Evolutionary conservation across 768 basidiomycete species (phyloP).

Genomic region (Exsudoporus frostii): DNA sequence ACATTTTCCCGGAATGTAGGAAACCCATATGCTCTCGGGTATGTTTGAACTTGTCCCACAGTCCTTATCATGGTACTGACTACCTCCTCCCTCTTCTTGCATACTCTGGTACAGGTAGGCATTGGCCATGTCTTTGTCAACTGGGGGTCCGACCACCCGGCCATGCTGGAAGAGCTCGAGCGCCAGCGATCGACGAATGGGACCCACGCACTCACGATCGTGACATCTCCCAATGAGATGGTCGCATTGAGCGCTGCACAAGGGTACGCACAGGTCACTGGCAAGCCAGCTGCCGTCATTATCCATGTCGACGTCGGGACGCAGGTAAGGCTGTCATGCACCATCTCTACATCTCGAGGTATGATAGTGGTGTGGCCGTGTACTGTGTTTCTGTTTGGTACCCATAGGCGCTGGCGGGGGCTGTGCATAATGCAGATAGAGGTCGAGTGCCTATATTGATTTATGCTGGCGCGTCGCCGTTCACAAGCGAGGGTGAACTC

Average conservation of each 20-base stretch:
- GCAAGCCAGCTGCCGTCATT: constrained; percentile 67
- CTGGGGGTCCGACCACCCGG: constrained; percentile 77
- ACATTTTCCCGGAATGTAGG: not conserved
- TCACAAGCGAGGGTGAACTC: constrained; percentile 52
- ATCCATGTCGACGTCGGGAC: constrained; percentile 75
- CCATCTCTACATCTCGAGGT: not conserved
- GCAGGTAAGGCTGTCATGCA: constrained; percentile 38
- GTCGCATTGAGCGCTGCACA: constrained; percentile 72
- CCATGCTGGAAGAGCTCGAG: constrained; percentile 64
- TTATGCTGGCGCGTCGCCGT: constrained; percentile 69
- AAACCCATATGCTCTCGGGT: not conserved
- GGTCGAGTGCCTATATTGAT: constrained; percentile 62
- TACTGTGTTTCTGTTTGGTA: too few relatives aligned
- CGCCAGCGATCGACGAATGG: constrained; percentile 43
- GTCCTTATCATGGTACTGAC: constrained; percentile 42
- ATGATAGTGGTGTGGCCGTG: not conserved
- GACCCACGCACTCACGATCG: constrained; percentile 44
- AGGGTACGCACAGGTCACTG: constrained; percentile 63
- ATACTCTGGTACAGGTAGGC: constrained; percentile 50
- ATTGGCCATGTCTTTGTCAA: constrained; percentile 71
- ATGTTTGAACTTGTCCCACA: not conserved
- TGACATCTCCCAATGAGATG: constrained; percentile 76
- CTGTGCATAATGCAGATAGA: constrained; percentile 68
- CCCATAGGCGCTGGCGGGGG: constrained; percentile 59
- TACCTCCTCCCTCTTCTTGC: constrained; percentile 59